Percentiles rank a stretch among this genome's conserved stretches.
phyloP scores from a whole-genome alignment of 2,329 filamentous ascomycete genomes.

The Paecilomyces fulvus region DNA sequence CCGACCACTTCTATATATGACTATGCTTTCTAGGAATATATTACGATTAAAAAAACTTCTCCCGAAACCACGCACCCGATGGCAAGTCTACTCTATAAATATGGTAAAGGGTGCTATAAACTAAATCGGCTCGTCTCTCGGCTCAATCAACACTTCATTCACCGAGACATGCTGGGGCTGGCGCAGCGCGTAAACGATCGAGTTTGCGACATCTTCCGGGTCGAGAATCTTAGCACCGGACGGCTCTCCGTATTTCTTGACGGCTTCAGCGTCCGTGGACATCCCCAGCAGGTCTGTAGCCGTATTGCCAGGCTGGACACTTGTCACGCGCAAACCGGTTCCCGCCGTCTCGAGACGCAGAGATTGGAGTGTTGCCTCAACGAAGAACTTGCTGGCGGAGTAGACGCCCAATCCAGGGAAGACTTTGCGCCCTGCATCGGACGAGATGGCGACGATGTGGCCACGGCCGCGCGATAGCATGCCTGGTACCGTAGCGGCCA shows the following conservation, averaged over 20 bases:
- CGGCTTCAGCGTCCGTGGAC: constrained; percentile 65
- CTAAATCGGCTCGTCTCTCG: constrained; percentile 64
- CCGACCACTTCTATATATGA: neutral
- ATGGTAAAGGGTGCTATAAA: neutral
- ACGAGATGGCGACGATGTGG: constrained; percentile 74
- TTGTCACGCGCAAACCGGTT: constrained; percentile 62
- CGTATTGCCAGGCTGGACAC: constrained; percentile 69
- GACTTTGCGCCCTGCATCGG: constrained; percentile 71
- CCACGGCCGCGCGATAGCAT: constrained; percentile 64
- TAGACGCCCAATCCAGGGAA: constrained; percentile 77
- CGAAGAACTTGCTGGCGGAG: constrained; percentile 77
- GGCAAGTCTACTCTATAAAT: neutral
- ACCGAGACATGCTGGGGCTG: constrained; percentile 70
- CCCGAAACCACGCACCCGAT: neutral
- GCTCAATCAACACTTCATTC: constrained; percentile 73
- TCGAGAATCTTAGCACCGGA: constrained; percentile 68
- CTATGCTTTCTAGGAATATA: neutral
- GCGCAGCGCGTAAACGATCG: constrained; percentile 65
- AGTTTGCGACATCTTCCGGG: constrained; percentile 61
- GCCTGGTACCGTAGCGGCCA: constrained; percentile 58
- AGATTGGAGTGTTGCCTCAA: constrained; percentile 69
- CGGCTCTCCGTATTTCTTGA: constrained; percentile 71
- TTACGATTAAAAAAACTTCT: neutral
- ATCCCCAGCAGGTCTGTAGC: constrained; percentile 64
- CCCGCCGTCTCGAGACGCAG: constrained; percentile 69